Evolutionary conservation across 768 basidiomycete genomes (phyloP), one percentile per base, ranked within the genome.

Genomic region (Leccinellum luteum): DNA sequence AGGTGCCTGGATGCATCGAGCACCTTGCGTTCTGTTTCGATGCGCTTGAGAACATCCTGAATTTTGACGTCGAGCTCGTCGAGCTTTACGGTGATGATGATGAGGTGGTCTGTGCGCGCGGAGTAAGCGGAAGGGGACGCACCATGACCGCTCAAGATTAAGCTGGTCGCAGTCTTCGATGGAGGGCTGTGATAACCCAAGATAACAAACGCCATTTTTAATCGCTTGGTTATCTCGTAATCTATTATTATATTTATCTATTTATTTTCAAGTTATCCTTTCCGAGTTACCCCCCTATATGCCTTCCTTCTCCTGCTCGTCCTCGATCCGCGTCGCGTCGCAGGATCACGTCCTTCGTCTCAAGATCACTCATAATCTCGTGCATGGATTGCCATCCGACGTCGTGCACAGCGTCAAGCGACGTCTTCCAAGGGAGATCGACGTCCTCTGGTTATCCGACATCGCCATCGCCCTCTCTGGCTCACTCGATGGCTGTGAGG

Each of bases 11-110:
- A 85, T 17, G 87, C 93, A 74, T 94, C 91, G 63, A 96, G 80
- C 71, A 95, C 87, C 82, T 92, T 94, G 75, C 89, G 89, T 77
- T 96, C 92, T 34, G 89, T 94, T 77, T 89, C 84, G 72, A 96
- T 94, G 73, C 90, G 89, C 75, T 85, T 88, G 77, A 87, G 85
- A 67, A 94, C 86, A 74, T 93, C 91, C 73, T 87, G 86, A 72
- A 95, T 93, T 84, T 94, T 95, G 83, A 87, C 86, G 84, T 94
- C 92, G 76, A 93, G 79, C 76, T 91, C 88, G 68, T 70, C 68
- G 51, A 74, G 62, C 72, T 74, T 58, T 51, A 43, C 23, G n/a
- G 27, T 17, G 15, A 45, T 4, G 21, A 6, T 52, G 59, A 53
- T 64, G 21, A 63, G 47, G 31, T 12, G 27, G 49, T 21, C 9